Percentiles rank a stretch among this genome's conserved stretches.
Evolutionary conservation across 805 yeast genomes (phyloP).

Genomic region (Saccharomycopsis schoenii): DNA sequence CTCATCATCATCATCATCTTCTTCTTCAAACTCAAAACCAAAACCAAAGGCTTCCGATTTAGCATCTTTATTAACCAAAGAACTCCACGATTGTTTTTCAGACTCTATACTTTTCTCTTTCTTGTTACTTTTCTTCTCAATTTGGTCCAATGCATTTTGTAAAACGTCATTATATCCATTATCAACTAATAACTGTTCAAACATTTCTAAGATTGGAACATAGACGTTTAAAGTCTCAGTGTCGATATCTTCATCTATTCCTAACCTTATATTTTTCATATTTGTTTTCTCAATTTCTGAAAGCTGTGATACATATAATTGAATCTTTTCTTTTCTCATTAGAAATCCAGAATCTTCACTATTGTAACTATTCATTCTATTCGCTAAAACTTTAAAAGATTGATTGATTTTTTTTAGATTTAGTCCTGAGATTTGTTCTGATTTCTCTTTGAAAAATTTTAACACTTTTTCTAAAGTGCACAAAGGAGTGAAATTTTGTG

Average conservation of each 20-base stretch:
- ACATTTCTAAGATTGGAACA: constrained; percentile 56
- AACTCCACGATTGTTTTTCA: constrained; percentile 1
- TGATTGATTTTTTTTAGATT: constrained; percentile 41
- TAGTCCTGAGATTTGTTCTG: constrained; percentile 74
- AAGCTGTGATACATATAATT: constrained; percentile 1
- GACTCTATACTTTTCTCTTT: neutral
- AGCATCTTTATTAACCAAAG: neutral
- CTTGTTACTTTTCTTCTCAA: constrained; percentile 26
- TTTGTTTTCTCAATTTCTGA: neutral
- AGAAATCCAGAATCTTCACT: neutral
- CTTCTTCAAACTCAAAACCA: constrained; percentile 18
- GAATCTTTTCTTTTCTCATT: constrained; percentile 1
- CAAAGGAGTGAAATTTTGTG: constrained; percentile 79
- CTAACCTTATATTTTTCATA: neutral
- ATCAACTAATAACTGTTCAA: constrained; percentile 38
- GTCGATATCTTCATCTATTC: constrained; percentile 7
- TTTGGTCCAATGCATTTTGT: constrained; percentile 26
- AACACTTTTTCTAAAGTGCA: constrained; percentile 52
- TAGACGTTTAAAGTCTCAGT: constrained; percentile 9
- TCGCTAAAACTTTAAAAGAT: neutral
- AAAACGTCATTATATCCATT: constrained; percentile 31
- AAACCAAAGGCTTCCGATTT: constrained; percentile 26
- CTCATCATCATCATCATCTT: neutral
- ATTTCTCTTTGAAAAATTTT: constrained; percentile 55
- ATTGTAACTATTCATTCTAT: neutral